A percentile compares a stretch with the other conserved stretches of the same genome.
phyloP scores from a whole-genome alignment of 176 grass and related monocot genomes.

The Aegilops sharonensis region DNA sequence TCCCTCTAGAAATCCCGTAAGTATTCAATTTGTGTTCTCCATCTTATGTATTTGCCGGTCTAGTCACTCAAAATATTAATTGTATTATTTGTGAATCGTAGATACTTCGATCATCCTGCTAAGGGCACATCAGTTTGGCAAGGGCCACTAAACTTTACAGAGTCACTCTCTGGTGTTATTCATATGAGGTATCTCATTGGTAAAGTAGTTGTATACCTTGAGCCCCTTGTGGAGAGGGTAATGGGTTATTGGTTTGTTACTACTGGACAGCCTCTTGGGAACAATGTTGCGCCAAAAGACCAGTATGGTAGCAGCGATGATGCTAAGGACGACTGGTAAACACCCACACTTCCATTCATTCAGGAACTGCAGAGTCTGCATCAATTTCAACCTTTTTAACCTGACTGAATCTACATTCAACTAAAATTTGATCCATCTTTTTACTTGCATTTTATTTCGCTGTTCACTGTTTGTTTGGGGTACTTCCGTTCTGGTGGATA shows the following conservation, averaged over 20 bases:
- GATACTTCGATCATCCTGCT: constrained; percentile 27
- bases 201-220: constrained; percentile 26
- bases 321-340: constrained; percentile 26
- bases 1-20: constrained; percentile 36
- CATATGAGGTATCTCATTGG: constrained; percentile 18
- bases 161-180: constrained; percentile 8
- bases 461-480: too few species aligned
- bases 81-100: constrained; percentile 5
- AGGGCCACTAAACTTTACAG: constrained; percentile 4
- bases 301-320: background rate
- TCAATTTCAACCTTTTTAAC: background rate
- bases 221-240: constrained; percentile 15
- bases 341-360: background rate
- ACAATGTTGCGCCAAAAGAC: constrained; percentile 1
- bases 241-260: constrained; percentile 10
- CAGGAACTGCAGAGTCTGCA: background rate
- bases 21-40: background rate
- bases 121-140: constrained; percentile 20
- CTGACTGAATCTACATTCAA: background rate
- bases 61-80: constrained; percentile 5
- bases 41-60: background rate
- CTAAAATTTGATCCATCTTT: background rate
- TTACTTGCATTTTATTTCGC: too few species aligned
- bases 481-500: too few species aligned
- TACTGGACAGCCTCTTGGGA: constrained; percentile 17